phyloP scores from a whole-genome alignment of 106 monocot species.

The Chionographis japonica region DNA sequence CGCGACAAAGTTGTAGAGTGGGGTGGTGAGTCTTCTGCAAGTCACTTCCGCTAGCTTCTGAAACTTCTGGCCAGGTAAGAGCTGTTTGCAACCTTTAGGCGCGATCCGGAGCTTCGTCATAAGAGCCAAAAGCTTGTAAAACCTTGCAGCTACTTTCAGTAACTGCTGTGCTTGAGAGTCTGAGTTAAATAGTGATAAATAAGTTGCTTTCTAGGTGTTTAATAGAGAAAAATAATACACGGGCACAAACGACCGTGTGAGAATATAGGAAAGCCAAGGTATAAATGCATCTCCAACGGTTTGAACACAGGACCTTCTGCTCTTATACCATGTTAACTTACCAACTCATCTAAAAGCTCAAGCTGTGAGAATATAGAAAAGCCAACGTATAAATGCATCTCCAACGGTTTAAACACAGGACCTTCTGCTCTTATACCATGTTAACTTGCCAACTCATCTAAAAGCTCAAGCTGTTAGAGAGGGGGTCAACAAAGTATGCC shows the following conservation, averaged over 20 bases:
- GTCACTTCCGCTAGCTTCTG: constrained; percentile 82
- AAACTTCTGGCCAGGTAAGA: constrained; percentile 56
- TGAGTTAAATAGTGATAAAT: constrained; percentile 14
- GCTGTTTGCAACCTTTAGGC: constrained; percentile 61
- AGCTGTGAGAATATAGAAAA: no score
- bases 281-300: no score
- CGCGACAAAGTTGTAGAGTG: constrained; percentile 72
- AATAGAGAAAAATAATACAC: neutral
- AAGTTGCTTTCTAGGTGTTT: neutral
- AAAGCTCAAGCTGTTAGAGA: no score
- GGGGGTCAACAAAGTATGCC: no score
- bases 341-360: neutral
- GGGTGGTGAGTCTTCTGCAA: constrained; percentile 68
- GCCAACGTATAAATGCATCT: no score
- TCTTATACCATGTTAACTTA: neutral
- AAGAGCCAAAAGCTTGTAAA: constrained; percentile 79
- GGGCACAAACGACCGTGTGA: no score
- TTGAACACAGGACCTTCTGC: no score
- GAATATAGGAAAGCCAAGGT: no score
- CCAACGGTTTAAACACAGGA: no score
- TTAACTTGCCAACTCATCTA: no score
- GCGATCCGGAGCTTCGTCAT: constrained; percentile 70
- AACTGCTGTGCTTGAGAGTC: constrained; percentile 82
- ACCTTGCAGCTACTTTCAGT: constrained; percentile 53
- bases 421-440: no score